Base-by-base conservation (phyloP, 352 stramenopile genomes). In the Thraustochytrium striatum region DNA sequence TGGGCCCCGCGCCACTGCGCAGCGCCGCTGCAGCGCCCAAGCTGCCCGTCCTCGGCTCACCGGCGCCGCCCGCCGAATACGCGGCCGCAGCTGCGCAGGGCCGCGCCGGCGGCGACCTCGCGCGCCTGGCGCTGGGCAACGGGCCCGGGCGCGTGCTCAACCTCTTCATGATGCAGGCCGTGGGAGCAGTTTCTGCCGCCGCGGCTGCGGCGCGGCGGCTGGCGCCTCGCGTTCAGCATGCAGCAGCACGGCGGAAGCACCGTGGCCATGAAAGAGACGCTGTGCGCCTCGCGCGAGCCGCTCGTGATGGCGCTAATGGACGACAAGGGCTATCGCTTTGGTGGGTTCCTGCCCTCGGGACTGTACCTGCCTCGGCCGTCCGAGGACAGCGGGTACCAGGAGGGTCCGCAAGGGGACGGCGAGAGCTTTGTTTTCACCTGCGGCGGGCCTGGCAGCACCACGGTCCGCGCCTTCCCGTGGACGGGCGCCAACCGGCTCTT, bases 401-500 rank as follows among this genome's bases (percentile, higher is more conserved):
- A 75, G 30, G 65, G 65, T 28, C 41, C 21, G 0, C 65, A 30
- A 61, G 65, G 65, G 0, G 65, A 75, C 21, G 65, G 65, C 9
- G 50, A 75, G 19, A 75, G 65, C 36, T 75, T 75, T 25, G 65
- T 75, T 9, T 75, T 43, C 36, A 75, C 41, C 16, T 61, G 58
- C 68, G 65, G 65, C 30, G n/a, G 35, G 13, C 59, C 33, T 32
- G 5, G 5, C 3, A 5, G 9, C 8, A 43, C 11, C 3, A 35
- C 25, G 39, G 28, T 75, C 11, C 65, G 65, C 32, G 50, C 68
- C 13, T 75, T 33, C 50, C 65, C 11, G n/a, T 75, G 65, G 65
- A 75, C 44, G 21, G 65, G 65, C 50, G 16, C 16, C 13, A 75
- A 75, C 50, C 44, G 65, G 16, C 50, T 75, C 50, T 75, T 75